Base-by-base conservation (phyloP, 148 eudicot species). In the Euryodendron excelsum region DNA sequence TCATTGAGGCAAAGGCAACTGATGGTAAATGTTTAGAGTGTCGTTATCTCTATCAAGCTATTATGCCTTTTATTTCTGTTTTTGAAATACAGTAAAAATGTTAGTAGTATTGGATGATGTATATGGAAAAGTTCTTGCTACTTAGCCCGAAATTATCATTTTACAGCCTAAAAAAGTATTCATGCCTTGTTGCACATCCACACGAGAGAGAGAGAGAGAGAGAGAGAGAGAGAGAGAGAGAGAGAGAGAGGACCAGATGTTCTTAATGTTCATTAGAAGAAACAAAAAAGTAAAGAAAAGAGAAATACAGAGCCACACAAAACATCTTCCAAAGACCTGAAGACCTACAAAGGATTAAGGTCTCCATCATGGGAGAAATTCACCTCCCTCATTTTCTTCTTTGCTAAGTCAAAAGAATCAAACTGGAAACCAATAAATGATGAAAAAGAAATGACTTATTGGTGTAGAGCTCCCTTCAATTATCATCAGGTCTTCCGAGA, bases 1-100 rank as follows among this genome's bases (percentile, higher is more conserved):
- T 93, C 61, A 94, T 94, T 45, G 93, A 85, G 63, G 98, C 96
- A 47, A 94, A 94, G 90, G 80, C 78, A 73, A 82, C 86, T 53
- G 97, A 95, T 80, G 97, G 97, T 95, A 84, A n/a, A n/a, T n/a
- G 65, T 41, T 56, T 58, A 17, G 20, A 13, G 11, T 47, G 5
- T 64, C 31, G 34, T 20, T 76, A 47, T 45, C 48, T 63, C 36
- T 25, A 4, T 44, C 9, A 64, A 48, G 30, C 41, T 11, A 30
- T 64, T 21, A 1, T 64, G 79, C 71, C 59, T 61, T 45, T 28
- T 41, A 44, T 23, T 76, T 34, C 33, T 48, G 58, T 48, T 61
- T 44, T 20, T 23, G 48, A 1, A 23, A 53, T 37, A 25, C 21
- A 0, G 25, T 47, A 48, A 47, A 69, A 28, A 4, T 44, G 50